Evolutionary conservation across 2,329 filamentous ascomycete genomes (phyloP), one percentile per base, ranked within the genome.

Genomic region (Metarhizium anisopliae): DNA sequence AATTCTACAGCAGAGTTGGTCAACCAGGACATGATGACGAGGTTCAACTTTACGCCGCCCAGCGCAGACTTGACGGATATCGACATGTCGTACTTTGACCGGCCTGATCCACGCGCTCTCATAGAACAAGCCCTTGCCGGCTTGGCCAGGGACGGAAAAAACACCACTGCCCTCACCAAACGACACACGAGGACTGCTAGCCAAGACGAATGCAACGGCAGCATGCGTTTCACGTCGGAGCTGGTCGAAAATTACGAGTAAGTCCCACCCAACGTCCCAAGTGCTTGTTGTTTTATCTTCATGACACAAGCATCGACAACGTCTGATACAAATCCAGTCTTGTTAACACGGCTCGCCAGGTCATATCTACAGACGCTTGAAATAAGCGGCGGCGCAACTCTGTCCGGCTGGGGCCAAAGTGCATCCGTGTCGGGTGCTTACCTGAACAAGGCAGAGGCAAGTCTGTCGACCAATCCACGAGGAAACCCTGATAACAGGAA

Each of bases 321-420:
- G 25, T 25, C 25, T 25, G 25, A 25, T 25, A 25, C 25, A 25
- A 25, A 25, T 25, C 25, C 4, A 25, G 25, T 4, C 4, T 25
- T 25, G 25, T 4, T 25, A 25, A 25, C 25, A 25, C 25, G 25
- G 4, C 25, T 25, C 25, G 25, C 25, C 43, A 55, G 53, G 4
- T 38, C 20, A n/a, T 55, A 55, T 25, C 18, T 55, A 2, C n/a
- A 55, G 47, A n/a, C 20, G 18, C 53, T 55, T 25, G 53, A 38
- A 3, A 35, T 55, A 20, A 55, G 53, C 11, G 47, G 35, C 13
- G 50, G 36, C 18, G 36, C 49, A n/a, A 47, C 49, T 6, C 18
- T 55, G 2, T 43, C 47, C 11, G 49, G 47, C 11, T 55, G 25
- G 18, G 53, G 53, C 16, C 53, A 55, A n/a, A 47, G 47, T 25